phyloP scores from a whole-genome alignment of 371 early-diverging fungal genomes.

The Mortierella sp. region DNA sequence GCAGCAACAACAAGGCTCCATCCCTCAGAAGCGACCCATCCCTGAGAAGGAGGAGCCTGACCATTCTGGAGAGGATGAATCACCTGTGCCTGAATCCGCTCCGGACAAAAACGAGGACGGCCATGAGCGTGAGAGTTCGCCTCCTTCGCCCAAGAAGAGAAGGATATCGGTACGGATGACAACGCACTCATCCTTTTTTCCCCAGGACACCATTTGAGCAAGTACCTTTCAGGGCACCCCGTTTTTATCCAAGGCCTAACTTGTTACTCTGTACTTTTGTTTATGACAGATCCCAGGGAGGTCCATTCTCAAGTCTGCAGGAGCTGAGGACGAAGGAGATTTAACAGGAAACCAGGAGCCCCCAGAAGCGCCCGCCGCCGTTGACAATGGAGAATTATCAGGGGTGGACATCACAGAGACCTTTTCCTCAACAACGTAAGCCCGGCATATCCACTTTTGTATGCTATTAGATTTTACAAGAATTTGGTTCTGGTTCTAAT shows the following conservation, averaged over 20 bases:
- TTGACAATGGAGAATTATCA: not conserved
- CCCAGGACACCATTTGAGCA: not conserved
- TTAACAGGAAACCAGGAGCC: conserved; percentile 17
- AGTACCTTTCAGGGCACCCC: not conserved
- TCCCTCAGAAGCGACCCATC: conserved; percentile 19
- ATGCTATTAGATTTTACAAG: not conserved
- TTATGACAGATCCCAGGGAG: conserved; percentile 43
- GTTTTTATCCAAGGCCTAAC: not conserved
- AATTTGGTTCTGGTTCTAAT: no score
- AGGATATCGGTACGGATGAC: conserved; percentile 34
- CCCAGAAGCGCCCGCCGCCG: not conserved
- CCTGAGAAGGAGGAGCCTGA: not conserved
- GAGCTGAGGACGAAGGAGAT: conserved; percentile 32
- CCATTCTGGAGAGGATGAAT: conserved; percentile 1
- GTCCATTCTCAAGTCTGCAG: conserved; percentile 41
- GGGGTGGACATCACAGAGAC: conserved; percentile 35
- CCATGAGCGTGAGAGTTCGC: conserved; percentile 4
- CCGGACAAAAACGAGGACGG: conserved; percentile 23
- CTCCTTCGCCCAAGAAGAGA: conserved; percentile 34
- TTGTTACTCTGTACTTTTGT: not conserved
- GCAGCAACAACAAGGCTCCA: not conserved
- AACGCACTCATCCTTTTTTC: not conserved
- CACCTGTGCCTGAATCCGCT: not conserved
- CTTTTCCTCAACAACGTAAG: conserved; percentile 41
- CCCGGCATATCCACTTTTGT: not conserved